Evolutionary conservation across 495 filamentous ascomycete genomes (phyloP), one percentile per base, ranked within the genome.

Genomic region (Penicillium desertorum): DNA sequence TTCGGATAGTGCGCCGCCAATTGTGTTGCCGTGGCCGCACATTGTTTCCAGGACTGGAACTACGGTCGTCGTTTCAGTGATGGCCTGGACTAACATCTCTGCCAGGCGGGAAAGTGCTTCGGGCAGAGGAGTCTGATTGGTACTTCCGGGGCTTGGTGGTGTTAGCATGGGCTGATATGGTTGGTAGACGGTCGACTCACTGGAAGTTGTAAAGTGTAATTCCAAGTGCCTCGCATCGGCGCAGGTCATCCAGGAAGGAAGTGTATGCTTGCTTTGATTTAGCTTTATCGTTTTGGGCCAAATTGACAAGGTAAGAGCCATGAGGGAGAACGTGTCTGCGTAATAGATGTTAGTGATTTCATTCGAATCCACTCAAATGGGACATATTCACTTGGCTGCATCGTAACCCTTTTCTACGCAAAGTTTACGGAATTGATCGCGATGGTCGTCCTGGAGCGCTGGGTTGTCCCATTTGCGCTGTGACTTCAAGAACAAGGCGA

Each of bases 151-250:
- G 69, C 81, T 84, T 47, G 17, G 42, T 3, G 16, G 20, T 27
- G 45, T 60, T 52, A 56, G 65, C 68, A 58, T 62, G 49, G 39
- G 47, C 14, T 22, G 8, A 42, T 8, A 19, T 10, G 23, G 4
- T 19, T 46, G 4, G 19, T 5, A 14, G 8, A 4, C n/a, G 39
- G 27, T 17, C 45, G 45, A 58, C 78, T 64, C 59, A 84, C 81
- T 98, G 94, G 78, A 98, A 98, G 71, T 98, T 98, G 77, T 98
- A 98, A 16, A 98, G 79, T 57, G 73, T 81, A 67, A 98, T 96
- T 0, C 89, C 89, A 0, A 98, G 84, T n/a, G 79, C 79, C 65
- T 96, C 92, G 69, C 94, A 98, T 23, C 94, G 86, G 44, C 84
- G 72, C 1, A 98, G 79, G 68, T 98, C 94, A 60, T 98, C 92